Base-by-base conservation (phyloP, 2,329 filamentous ascomycete genomes). In the Ceratocystis huliohia region DNA sequence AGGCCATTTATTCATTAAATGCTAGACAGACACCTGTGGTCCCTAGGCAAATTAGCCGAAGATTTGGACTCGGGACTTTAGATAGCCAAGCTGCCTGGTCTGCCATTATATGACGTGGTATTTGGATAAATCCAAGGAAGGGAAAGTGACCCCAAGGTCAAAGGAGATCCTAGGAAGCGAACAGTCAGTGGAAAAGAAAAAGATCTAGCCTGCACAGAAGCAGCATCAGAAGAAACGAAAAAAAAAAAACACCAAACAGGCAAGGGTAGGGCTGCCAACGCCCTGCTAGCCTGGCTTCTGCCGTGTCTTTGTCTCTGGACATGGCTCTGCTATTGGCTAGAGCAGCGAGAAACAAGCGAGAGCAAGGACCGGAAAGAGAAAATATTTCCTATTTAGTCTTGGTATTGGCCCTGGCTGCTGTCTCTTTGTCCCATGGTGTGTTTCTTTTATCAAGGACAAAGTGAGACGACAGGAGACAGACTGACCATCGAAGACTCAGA, bases 381-480 rank as follows among this genome's bases (percentile, higher is more conserved):
- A 45, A 30, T 22, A 63, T 63, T 41, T n/a, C 61, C 44, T 64
- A 28, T 64, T 46, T 64, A 46, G 28, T 25, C 50, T 22, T 63
- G 61, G 41, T 22, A 25, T 15, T 63, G 61, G 41, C 17, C 41
- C 22, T 28, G 33, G 17, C 15, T 37, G 17, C 37, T n/a, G 25
- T 59, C 56, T 59, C 17, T 15, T 37, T n/a, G 8, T 37, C 30
- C 17, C 2, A 8, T 37, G 22, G 22, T 25, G 10, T 20, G 48
- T 53, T 25, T n/a, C 22, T 25, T 37, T 37, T 20, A 37, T n/a
- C 56, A 59, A 37, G 17, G 28, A 37, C n/a, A 59, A 20, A 30
- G n/a, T 30, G 17, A 59, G 56, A 33, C 30, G 28, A 59, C 56
- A 57, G 53, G 53, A 33, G 50, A 57, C 7, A 33, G 15, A 28